A percentile compares a stretch with the other conserved stretches of the same genome.
Evolutionary conservation across 2,329 filamentous ascomycete genomes (phyloP).

Genomic region (Sarocladium kiliense): DNA sequence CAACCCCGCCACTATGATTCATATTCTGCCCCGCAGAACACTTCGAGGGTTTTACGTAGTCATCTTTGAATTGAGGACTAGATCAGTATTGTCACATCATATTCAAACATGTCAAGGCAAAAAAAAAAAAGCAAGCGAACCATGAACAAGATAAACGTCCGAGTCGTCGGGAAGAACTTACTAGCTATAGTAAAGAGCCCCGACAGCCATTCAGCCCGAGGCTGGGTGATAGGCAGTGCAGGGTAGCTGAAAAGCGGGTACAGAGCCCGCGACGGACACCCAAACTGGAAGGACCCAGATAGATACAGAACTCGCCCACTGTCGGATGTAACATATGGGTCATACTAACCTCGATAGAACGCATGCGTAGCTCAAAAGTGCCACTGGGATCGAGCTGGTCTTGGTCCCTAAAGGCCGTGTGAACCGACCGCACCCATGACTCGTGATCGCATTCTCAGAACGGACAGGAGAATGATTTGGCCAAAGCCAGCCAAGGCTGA

Average conservation of each 20-base stretch:
- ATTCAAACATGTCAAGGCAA: too few relatives aligned
- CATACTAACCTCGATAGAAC: too few relatives aligned
- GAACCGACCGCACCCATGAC: not conserved
- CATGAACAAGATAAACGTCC: too few relatives aligned
- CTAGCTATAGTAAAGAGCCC: too few relatives aligned
- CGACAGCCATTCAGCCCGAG: too few relatives aligned
- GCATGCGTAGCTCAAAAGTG: not conserved
- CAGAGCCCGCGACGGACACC: not conserved
- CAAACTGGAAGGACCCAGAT: not conserved
- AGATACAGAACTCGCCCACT: not conserved
- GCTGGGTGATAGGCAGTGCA: too few relatives aligned
- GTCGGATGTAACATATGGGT: not conserved
- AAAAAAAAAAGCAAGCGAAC: too few relatives aligned
- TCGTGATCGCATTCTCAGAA: not conserved
- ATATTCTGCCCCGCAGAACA: constrained; percentile 4
- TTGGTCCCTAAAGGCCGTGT: too few relatives aligned
- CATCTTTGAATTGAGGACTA: too few relatives aligned
- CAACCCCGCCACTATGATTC: constrained; percentile 9
- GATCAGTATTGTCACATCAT: too few relatives aligned
- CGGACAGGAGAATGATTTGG: not conserved
- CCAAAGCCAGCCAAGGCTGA: not conserved
- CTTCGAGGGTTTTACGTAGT: too few relatives aligned
- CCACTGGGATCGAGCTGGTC: not conserved
- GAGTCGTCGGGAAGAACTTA: too few relatives aligned
- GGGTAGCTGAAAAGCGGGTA: not conserved